These are phyloP conservation scores for Wallacemonas sp. DNA, from an alignment of 208 protist genomes.

Conservation along the genomic window DNA sequence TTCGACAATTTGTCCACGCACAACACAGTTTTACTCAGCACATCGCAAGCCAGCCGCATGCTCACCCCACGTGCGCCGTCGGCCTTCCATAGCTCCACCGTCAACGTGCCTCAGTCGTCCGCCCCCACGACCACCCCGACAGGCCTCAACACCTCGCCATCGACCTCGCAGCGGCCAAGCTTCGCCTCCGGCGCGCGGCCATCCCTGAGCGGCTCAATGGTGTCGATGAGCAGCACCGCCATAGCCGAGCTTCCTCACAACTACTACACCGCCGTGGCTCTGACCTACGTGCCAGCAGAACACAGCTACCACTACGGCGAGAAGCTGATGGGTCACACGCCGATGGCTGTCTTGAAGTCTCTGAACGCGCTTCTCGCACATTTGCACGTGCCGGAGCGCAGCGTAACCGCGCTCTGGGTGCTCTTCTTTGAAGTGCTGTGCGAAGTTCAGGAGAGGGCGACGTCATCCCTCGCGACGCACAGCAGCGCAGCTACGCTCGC, in stretches of 20 bases:
- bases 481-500: not conserved
- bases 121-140: too few relatives aligned
- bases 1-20: not conserved
- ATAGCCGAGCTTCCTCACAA: not conserved
- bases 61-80: conserved; percentile 11
- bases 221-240: conserved; percentile 7
- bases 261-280: conserved; percentile 2
- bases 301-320: not conserved
- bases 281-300: not conserved
- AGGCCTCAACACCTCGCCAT: too few relatives aligned
- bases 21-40: not conserved
- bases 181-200: conserved; percentile 8
- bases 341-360: conserved; percentile 19
- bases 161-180: conserved; percentile 1
- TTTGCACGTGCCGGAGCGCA: conserved; percentile 39
- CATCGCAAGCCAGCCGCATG: conserved; percentile 7
- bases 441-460: conserved; percentile 33
- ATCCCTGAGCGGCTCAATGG: not conserved
- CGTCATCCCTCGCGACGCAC: not conserved
- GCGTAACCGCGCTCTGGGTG: conserved; percentile 30
- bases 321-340: conserved; percentile 1
- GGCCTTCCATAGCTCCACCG: not conserved
- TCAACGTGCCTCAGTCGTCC: too few relatives aligned
- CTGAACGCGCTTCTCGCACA: conserved; percentile 42
- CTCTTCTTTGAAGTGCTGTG: conserved; percentile 35